These are phyloP conservation scores for sweet orange (Citrus sinensis) DNA, from an alignment of 345 rosid species.

Conservation along the genomic window DVS_A1.0 CM039165.1:14175501-14176000, in stretches of 20 bases:
- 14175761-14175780: background rate
- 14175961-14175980: slow-evolving; percentile 94
- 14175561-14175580: slow-evolving; percentile 7
- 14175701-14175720: background rate
- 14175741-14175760: background rate
- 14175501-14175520: slow-evolving; percentile 98
- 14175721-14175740: background rate
- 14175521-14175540: slow-evolving; percentile 75
- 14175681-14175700: background rate
- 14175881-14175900: slow-evolving; percentile 74
- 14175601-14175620: background rate
- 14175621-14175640: background rate
- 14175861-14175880: slow-evolving; percentile 91
- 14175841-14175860: slow-evolving; percentile 96
- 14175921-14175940: slow-evolving; percentile 89
- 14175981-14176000: slow-evolving; percentile 93
- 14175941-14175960: slow-evolving; percentile 85
- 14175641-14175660: background rate
- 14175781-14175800: slow-evolving; percentile 65
- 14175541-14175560: slow-evolving; percentile 65
- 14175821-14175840: slow-evolving; percentile 79
- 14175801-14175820: slow-evolving; percentile 97
- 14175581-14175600: background rate
- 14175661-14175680: background rate
- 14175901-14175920: slow-evolving; percentile 87